Evolutionary conservation across 495 filamentous ascomycete genomes (phyloP), one percentile per base, ranked within the genome.

Genomic region (Polyplosphaeria fusca): DNA sequence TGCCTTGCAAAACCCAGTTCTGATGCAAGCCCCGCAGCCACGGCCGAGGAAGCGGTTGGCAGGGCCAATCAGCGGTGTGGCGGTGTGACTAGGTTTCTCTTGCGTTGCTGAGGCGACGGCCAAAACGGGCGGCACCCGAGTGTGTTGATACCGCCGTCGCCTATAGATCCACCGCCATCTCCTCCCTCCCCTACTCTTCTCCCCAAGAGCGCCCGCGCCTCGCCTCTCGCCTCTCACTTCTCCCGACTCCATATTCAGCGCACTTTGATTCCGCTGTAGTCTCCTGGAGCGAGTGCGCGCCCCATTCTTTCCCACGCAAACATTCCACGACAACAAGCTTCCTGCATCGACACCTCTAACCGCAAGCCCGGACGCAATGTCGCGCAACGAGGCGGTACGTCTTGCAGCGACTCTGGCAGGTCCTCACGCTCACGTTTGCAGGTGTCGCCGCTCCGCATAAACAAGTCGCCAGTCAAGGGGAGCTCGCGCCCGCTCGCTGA

Each of bases 401-500:
- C 22, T 45, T 4, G 27, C 9, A 41, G 5, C 20, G 19, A 18
- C 28, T 1, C 18, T 28, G 30, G 5, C n/a, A 39, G 9, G 13
- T n/a, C 18, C 20, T 4, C n/a, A 30, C 52, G 46, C 55, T 68
- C 14, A 67, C 52, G 32, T 18, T 11, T 30, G 65, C 50, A 74
- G 71, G 71, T 74, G 41, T 70, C 66, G 49, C 71, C 71, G 38
- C 57, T 74, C 37, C 67, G 71, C 54, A 74, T 74, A 49, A 68
- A 63, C 69, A 74, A 74, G 60, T 64, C 35, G 23, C 52, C 66
- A n/a, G n/a, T n/a, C 20, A 56, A 59, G 16, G 60, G 54, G 28
- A 60, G 63, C 48, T 35, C 52, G 23, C 64, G 71, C n/a, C 72
- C 72, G 47, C 63, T 74, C 35, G 61, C 67, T n/a, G 72, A 74